Base-by-base conservation (phyloP, 2,329 filamentous ascomycete species). In the Ceratocystis alfenasii region DNA sequence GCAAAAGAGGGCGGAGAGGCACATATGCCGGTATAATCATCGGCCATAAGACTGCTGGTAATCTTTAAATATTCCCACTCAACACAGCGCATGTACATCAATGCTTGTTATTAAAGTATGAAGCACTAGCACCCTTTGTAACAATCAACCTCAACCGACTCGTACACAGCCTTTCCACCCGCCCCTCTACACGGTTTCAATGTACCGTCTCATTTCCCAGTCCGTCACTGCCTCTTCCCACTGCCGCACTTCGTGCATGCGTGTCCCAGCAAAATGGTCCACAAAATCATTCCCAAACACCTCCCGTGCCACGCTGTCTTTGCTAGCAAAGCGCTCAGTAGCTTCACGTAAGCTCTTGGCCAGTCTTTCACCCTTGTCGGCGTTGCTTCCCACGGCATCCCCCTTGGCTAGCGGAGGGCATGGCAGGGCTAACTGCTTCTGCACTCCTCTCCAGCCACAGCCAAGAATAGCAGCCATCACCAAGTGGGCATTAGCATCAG, bases 191-290 rank as follows among this genome's bases (percentile, higher is more conserved):
- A 89, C 85, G n/a, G 86, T 89, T 75, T 90, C 88, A 68, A 90
- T 89, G 72, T 91, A 91, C 67, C 88, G 81, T 76, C 83, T 84
- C 74, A 90, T 80, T 75, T 92, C 88, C 91, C 93, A 97, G 75
- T 97, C 94, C 22, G 94, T 97, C 5, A 97, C 93, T 1, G 92
- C 92, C 75, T 97, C 93, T 71, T 97, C 92, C 88, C 89, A 99
- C 22, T 96, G 76, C 68, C 89, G 80, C 67, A 94, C 82, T 76
- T 99, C 94, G 75, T 99, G 92, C 74, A 95, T 87, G 69, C 94
- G 83, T 20, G 93, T 96, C 17, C 94, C 94, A 12, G 87, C 90
- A 78, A 87, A 99, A 75, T 97, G 94, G 17, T 97, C 92, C 2
- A 99, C 94, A 76, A 99, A 99, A 7, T 87, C 89, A 74, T 97